Conservation (phyloP, 805 yeast genomes). For the Ogataea angusta region DNA sequence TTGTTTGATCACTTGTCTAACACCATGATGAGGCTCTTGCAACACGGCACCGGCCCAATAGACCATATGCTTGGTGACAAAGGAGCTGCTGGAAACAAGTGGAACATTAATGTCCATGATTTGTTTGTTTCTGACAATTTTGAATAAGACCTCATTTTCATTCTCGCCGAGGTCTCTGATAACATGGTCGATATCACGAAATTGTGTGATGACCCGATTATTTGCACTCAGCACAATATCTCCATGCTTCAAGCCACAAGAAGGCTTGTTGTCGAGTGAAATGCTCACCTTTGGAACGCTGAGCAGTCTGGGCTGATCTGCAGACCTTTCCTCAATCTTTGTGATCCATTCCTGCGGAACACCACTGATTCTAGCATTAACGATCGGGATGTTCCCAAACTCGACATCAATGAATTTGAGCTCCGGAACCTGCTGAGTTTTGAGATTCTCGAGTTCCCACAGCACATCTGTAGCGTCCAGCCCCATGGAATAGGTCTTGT, state of each 20-base stretch:
- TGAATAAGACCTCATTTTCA: conserved; percentile 43
- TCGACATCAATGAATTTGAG: conserved; percentile 77
- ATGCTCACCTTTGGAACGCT: conserved; percentile 60
- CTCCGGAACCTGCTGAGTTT: conserved; percentile 48
- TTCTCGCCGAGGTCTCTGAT: conserved; percentile 38
- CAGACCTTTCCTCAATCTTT: conserved; percentile 51
- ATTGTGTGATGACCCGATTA: conserved; percentile 59
- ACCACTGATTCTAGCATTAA: conserved; percentile 81
- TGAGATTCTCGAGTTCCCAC: conserved; percentile 53
- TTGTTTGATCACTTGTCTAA: conserved; percentile 73
- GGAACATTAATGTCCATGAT: conserved; percentile 60
- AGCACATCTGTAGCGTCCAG: conserved; percentile 67
- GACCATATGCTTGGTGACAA: conserved; percentile 63
- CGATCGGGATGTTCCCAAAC: conserved; percentile 61
- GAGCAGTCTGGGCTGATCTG: conserved; percentile 70
- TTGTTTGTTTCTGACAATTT: conserved; percentile 68
- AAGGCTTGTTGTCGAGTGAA: conserved; percentile 26
- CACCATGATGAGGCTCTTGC: conserved; percentile 92
- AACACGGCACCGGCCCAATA: conserved; percentile 82
- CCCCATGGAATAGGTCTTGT: conserved; percentile 69
- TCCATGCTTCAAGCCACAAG: conserved; percentile 49
- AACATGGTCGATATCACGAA: conserved; percentile 57
- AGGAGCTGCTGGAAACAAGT: conserved; percentile 55
- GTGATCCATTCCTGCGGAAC: conserved; percentile 82
- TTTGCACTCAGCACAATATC: conserved; percentile 75